A percentile compares a stretch with the other conserved stretches of the same genome.
phyloP scores from a whole-genome alignment of 2,329 filamentous ascomycete genomes.

The Pestalotiopsis sp. region DNA sequence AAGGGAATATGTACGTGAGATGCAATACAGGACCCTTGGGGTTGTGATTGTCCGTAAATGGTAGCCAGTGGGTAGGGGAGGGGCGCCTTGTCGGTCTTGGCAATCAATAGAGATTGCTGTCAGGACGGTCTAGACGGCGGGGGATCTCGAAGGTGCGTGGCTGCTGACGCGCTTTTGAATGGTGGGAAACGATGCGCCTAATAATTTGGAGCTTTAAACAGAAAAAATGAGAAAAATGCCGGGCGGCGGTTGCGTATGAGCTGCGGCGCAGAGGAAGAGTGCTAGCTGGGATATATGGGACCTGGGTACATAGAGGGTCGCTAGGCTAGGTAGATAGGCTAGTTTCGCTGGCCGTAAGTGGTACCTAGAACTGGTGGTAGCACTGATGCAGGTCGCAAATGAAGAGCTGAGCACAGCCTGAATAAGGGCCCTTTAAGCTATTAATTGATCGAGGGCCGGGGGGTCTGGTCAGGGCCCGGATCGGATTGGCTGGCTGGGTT shows the following conservation, averaged over 20 bases:
- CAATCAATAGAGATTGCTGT: background rate
- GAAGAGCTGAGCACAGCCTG: conserved; percentile 9
- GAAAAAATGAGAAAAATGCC: background rate
- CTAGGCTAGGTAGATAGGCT: background rate
- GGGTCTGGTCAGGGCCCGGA: background rate
- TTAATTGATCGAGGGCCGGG: background rate
- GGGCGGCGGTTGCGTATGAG: background rate
- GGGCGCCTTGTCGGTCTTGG: conserved; percentile 3
- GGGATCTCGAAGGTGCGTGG: background rate
- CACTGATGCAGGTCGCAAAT: background rate
- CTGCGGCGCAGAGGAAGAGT: background rate
- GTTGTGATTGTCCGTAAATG: background rate
- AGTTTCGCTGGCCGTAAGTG: background rate
- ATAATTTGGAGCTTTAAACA: too few species aligned
- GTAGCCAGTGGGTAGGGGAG: background rate
- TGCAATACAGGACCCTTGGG: conserved; percentile 1
- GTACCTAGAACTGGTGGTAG: background rate
- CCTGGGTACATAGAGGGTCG: background rate
- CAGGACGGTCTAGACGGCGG: conserved; percentile 4
- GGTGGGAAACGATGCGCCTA: background rate
- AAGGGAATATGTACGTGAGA: background rate
- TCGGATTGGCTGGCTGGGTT: too few species aligned
- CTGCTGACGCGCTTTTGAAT: conserved; percentile 3
- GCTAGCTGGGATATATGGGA: background rate
- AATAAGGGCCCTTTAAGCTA: background rate